Evolutionary conservation across 306 rosid genomes (phyloP), one percentile per base, ranked within the genome.

Genomic region (Prunus mongolica): DNA sequence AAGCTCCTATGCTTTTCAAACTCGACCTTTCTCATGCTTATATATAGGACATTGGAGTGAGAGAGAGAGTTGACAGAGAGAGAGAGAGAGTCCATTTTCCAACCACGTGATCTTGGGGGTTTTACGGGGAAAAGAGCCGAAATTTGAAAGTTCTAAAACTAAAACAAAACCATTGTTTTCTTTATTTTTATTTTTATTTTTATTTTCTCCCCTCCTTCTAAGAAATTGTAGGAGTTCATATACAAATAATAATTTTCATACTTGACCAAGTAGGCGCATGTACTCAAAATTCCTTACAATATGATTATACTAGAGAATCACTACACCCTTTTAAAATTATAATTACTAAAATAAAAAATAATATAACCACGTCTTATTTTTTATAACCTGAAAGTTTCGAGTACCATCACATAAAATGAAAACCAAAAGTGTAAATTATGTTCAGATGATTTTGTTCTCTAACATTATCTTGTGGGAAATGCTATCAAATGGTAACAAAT

Each of bases 81-180:
- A 57, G 79, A 51, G 67, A 46, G 27, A 62, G 74, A 13, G 75
- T 41, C 76, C 45, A 58, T 58, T 58, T 57, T 73, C 68, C 46
- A 61, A 73, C 69, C 69, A 61, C 77, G 77, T 61, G 77, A 58
- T 24, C 13, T 9, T 73, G 46, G 58, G 52, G 30, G 1, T 28
- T 61, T 73, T 73, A 73, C 77, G 62, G 49, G 69, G 60, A 61
- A 61, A 72, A 14, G 4, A 19, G 12, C 46, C 49, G 45, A 22
- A 73, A 45, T 73, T 60, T 45, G 56, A 46, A 73, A 46, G 24
- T 3, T 14, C 2, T 1, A 52, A 52, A 52, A 19, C 32, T 5
- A 34, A 34, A 5, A 5, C 8, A 5, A 5, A 34, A 34, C 30
- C 15, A 2, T 15, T 16, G 12, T 25, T 38, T 38, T 1, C 65